Conservation (phyloP, 1,139 yeast genomes). For the Diutina mesorugosa region DNA sequence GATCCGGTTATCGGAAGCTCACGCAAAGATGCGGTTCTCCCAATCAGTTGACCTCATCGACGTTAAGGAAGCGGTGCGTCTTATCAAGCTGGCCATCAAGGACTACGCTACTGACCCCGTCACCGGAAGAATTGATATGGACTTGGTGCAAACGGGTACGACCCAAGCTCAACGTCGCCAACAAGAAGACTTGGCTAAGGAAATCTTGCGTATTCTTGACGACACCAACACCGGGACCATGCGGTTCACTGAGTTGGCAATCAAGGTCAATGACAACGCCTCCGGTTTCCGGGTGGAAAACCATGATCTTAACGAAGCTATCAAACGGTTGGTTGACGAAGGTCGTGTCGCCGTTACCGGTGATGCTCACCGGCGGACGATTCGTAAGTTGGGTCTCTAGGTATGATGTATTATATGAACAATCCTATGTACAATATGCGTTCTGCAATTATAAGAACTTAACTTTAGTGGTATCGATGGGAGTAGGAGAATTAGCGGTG, state of each 20-base stretch:
- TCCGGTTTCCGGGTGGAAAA: slow-evolving; percentile 53
- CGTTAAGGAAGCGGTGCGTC: slow-evolving; percentile 88
- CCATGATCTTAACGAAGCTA: slow-evolving; percentile 52
- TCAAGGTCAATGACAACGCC: slow-evolving; percentile 56
- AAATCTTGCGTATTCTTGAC: slow-evolving; percentile 23
- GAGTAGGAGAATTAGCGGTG: not conserved
- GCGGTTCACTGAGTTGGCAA: slow-evolving; percentile 48
- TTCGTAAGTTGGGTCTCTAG: slow-evolving; percentile 33
- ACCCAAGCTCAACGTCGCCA: slow-evolving; percentile 76
- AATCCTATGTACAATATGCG: not conserved
- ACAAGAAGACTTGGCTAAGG: slow-evolving; percentile 61
- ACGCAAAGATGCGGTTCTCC: slow-evolving; percentile 88
- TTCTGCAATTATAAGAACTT: not conserved
- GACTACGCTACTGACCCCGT: slow-evolving; percentile 97
- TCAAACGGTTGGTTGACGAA: slow-evolving; percentile 63
- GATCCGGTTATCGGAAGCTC: slow-evolving; percentile 93
- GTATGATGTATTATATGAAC: not conserved
- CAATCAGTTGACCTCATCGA: slow-evolving; percentile 60
- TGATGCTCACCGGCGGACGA: slow-evolving; percentile 57
- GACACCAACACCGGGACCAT: slow-evolving; percentile 28
- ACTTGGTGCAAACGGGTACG: slow-evolving; percentile 90
- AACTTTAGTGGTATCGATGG: not conserved
- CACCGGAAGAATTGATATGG: slow-evolving; percentile 96
- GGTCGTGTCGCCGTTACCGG: slow-evolving; percentile 64
- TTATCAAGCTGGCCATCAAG: slow-evolving; percentile 86